Evolutionary conservation across 768 basidiomycete genomes (phyloP), one percentile per base, ranked within the genome.

Genomic region (Paxillus involutus): DNA sequence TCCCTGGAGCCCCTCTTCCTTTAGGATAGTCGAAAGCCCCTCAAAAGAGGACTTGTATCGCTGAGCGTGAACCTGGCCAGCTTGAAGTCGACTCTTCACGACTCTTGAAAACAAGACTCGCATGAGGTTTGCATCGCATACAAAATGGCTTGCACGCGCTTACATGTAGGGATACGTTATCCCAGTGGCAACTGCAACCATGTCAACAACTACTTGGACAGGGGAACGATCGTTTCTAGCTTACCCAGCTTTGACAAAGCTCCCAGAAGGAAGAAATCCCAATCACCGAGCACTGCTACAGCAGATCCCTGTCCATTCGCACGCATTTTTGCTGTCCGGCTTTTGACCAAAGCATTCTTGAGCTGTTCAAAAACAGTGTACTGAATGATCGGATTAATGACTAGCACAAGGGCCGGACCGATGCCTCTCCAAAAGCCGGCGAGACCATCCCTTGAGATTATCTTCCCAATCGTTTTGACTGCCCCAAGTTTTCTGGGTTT

Each of bases 361-460:
- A 98, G 76, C 66, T 97, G 93, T 71, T 99, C 96, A 59, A 98
- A 98, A 41, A 72, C 84, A 17, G 96, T 98, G 70, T 97, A 95
- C 75, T 94, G 85, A 32, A 98, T 79, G 32, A 99, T 89, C 14
- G 96, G 96, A 71, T 99, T 99, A 58, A 92, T 82, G 60, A 98
- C 96, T 43, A 98, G 79, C 29, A 94, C 79, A 46, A 99, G 76
- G n/a, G 94, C 94, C 3, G 96, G 94, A 1, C 93, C 92, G 37
- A 99, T 81, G 13, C 96, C 96, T 44, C 93, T 81, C 88, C 90
- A 97, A 66, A 99, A 88, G 2, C 87, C 95, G n/a, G 77, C 77
- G 11, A 45, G 19, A 44, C 96, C 95, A 60, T 85, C 88, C 59
- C 85, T 86, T 32, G 80, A 77, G 24, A 91, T 57, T 53, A 98